Base-by-base conservation (phyloP, 1,139 yeast species). In the Yamadazyma pseudoaaseri region DNA sequence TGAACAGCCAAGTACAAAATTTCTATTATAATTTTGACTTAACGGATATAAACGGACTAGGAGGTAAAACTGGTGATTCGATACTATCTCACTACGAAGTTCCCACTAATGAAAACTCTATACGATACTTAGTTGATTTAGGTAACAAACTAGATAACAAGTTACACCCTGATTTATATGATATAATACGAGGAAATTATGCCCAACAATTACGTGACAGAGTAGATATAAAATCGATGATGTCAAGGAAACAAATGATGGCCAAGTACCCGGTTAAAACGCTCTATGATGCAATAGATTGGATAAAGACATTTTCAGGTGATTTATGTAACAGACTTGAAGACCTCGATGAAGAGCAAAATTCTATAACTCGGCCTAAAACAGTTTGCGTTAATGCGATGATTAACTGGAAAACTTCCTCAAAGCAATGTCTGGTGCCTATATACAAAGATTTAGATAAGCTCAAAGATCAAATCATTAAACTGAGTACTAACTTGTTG, bases 251-350 rank as follows among this genome's bases (percentile, higher is more conserved):
- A 52, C 86, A 89, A 48, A 81, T 92, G 54, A 58, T 79, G 37
- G 68, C 46, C 1, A 49, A 74, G 0, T 60, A 60, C n/a, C 75
- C 84, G 0, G 76, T 89, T 4, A 59, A 56, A 6, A 66, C 70
- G 1, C 46, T 73, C 2, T 63, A 62, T 2, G 96, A 87, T 47
- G 78, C 86, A 16, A 50, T 67, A 5, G 82, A 79, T 22, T 92
- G 98, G 98, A 60, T 90, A 7, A 76, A 72, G 30, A 95, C 92
- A 0, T 89, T 81, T 59, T 73, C 84, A 0, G 94, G 92, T 0
- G 98, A 92, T 50, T 59, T 92, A 28, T 63, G 76, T 22, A 79
- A 81, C 35, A 58, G 98, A 33, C 54, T 89, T 9, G 62, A 73
- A 17, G 97, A 90, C 47, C 56, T 82, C 23, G 90, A 83, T 48